Evolutionary conservation across 768 basidiomycete genomes (phyloP).

Genomic region (Boletellus sp.): DNA sequence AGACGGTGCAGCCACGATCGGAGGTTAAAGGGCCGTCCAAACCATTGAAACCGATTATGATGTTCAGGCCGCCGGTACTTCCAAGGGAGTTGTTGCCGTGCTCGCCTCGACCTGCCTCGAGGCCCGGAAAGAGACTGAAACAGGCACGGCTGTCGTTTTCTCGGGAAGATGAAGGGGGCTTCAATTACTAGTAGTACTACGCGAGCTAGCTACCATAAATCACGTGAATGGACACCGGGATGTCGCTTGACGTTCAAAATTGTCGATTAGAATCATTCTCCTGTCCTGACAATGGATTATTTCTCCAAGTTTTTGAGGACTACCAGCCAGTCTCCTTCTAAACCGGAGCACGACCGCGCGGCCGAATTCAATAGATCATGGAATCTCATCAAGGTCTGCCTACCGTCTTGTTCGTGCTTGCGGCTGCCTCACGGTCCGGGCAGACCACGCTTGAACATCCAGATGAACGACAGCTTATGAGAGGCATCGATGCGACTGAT

Average conservation of each 20-base stretch:
- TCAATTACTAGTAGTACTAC: too few species aligned
- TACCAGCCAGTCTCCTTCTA: conserved; percentile 42
- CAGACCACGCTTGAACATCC: conserved; percentile 83
- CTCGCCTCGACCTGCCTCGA: conserved; percentile 2
- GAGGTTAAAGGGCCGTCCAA: conserved; percentile 2
- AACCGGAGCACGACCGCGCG: conserved; percentile 58
- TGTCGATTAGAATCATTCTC: not conserved
- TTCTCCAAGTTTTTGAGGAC: conserved; percentile 73
- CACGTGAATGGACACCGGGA: conserved; percentile 11
- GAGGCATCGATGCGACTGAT: conserved; percentile 77
- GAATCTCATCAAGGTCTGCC: conserved; percentile 63
- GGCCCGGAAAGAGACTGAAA: conserved; percentile 9
- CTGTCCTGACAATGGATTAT: conserved; percentile 60
- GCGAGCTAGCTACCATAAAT: not conserved
- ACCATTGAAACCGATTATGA: conserved; percentile 29
- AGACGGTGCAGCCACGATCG: not conserved
- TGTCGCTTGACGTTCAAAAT: too few species aligned
- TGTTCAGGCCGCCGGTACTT: conserved; percentile 27
- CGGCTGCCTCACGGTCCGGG: conserved; percentile 6
- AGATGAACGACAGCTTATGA: conserved; percentile 82
- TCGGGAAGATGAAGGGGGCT: not conserved
- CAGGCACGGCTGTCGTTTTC: conserved; percentile 21
- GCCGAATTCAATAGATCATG: conserved; percentile 76
- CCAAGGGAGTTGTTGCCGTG: conserved; percentile 23
- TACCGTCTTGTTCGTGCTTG: not conserved